These are phyloP conservation scores for Thalassiosira profunda DNA, from an alignment of 108 stramenopile species.

Conservation along the genomic window DNA sequence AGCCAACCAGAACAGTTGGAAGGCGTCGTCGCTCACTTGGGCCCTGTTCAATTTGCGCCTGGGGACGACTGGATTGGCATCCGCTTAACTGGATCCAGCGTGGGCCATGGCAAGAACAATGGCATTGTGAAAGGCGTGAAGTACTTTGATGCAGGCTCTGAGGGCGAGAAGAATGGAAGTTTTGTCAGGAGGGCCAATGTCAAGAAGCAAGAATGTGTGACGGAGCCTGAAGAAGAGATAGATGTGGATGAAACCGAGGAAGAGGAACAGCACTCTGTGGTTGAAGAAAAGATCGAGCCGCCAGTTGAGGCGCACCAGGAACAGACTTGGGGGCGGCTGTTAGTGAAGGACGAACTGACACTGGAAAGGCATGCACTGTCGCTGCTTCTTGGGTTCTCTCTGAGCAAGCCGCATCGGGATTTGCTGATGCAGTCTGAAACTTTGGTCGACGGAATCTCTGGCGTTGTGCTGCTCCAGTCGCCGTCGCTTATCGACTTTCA, in stretches of 20 bases:
- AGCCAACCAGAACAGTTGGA: conserved; percentile 37
- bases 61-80: conserved; percentile 84
- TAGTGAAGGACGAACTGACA: conserved; percentile 15
- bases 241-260: not conserved
- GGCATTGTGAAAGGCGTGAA: conserved; percentile 26
- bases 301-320: not conserved
- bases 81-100: conserved; percentile 74
- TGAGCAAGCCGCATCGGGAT: conserved; percentile 27
- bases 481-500: conserved; percentile 7
- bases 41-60: conserved; percentile 69
- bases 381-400: conserved; percentile 5
- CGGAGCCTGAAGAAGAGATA: too few relatives aligned
- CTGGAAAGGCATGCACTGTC: conserved; percentile 27
- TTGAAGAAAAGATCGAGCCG: not conserved
- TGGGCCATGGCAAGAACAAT: conserved; percentile 84
- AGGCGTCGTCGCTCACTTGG: conserved; percentile 75
- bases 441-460: not conserved
- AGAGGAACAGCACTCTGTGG: not conserved
- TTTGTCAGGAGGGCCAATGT: conserved; percentile 22
- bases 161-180: conserved; percentile 34
- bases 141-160: conserved; percentile 47
- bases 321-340: not conserved
- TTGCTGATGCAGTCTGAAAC: conserved; percentile 15
- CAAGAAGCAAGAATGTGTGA: conserved; percentile 8
- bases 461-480: too few relatives aligned